These are phyloP conservation scores for Penicillium psychrosexuale DNA, from an alignment of 2,329 filamentous ascomycete genomes.

Conservation along the genomic window DNA sequence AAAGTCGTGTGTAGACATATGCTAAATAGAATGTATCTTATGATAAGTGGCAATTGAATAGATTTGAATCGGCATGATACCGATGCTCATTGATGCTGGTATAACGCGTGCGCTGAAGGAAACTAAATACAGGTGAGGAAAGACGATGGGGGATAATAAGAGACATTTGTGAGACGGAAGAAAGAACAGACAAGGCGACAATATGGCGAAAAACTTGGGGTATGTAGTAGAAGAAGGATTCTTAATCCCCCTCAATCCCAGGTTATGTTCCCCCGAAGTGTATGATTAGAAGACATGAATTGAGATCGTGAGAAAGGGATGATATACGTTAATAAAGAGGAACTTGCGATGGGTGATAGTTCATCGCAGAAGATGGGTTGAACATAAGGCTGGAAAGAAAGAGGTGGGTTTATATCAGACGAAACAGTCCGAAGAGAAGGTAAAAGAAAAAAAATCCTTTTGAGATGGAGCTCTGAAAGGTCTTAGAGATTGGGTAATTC, in stretches of 20 bases:
- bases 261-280: slow-evolving; percentile 1
- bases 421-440: background rate
- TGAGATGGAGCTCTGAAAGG: background rate
- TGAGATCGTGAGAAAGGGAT: slow-evolving; percentile 1
- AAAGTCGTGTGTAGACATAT: background rate
- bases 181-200: slow-evolving; percentile 11
- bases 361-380: background rate
- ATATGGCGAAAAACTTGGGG: background rate
- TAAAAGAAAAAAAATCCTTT: background rate
- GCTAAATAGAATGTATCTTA: background rate
- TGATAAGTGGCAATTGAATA: slow-evolving; percentile 1
- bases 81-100: slow-evolving; percentile 29
- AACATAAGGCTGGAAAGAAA: background rate
- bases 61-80: slow-evolving; percentile 22
- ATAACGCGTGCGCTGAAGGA: slow-evolving; percentile 29
- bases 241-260: slow-evolving; percentile 3
- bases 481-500: background rate
- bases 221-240: slow-evolving; percentile 1
- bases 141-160: slow-evolving; percentile 8
- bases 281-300: slow-evolving; percentile 11
- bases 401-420: background rate
- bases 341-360: background rate
- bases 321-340: slow-evolving; percentile 7
- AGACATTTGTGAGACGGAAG: slow-evolving; percentile 5
- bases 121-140: slow-evolving; percentile 23